phyloP scores from a whole-genome alignment of 2,329 filamentous ascomycete genomes.

The Botrytis aclada region DNA sequence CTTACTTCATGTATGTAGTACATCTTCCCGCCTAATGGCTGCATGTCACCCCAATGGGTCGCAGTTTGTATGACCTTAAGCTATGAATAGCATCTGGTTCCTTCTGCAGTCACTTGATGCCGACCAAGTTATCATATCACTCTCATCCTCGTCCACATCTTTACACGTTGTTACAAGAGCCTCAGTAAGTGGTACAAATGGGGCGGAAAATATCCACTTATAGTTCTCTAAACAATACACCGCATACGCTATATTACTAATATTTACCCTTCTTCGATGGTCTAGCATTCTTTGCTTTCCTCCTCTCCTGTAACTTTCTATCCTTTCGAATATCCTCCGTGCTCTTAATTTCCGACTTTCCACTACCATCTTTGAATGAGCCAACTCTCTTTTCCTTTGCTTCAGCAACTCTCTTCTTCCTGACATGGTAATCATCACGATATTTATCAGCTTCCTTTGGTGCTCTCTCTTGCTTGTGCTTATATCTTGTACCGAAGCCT shows the following conservation, averaged over 20 bases:
- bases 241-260: conserved; percentile 8
- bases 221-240: conserved; percentile 21
- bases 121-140: not conserved
- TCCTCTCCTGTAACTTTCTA: conserved; percentile 71
- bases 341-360: conserved; percentile 76
- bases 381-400: conserved; percentile 82
- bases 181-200: not conserved
- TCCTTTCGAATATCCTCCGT: conserved; percentile 82
- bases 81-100: not conserved
- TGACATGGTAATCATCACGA: conserved; percentile 83
- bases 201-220: conserved; percentile 14
- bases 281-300: conserved; percentile 83
- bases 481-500: conserved; percentile 60
- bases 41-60: not conserved
- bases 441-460: conserved; percentile 93
- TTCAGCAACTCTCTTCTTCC: conserved; percentile 85
- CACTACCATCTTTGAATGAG: conserved; percentile 67
- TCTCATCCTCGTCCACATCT: not conserved
- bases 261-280: conserved; percentile 58
- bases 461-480: conserved; percentile 82
- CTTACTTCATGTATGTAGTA: not conserved
- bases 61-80: not conserved
- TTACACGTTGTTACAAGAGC: not conserved
- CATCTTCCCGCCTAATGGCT: not conserved
- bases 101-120: not conserved